phyloP scores from a whole-genome alignment of 306 rosid species.

The Lupinus albus region DNA sequence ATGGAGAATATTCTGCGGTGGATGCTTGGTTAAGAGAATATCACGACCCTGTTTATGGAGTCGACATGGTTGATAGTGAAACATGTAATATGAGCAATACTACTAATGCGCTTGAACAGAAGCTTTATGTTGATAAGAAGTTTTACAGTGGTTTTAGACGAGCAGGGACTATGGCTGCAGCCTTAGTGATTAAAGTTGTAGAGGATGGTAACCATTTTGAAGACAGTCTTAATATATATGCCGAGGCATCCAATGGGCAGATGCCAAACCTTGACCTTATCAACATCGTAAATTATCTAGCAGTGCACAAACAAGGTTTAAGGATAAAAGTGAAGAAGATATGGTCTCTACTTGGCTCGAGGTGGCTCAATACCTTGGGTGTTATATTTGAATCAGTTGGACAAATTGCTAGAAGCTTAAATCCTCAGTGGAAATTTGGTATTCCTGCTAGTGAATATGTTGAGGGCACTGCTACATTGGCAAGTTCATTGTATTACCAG shows the following conservation, averaged over 20 bases:
- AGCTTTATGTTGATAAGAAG: slow-evolving; percentile 42
- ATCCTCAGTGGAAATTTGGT: slow-evolving; percentile 86
- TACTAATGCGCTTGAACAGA: slow-evolving; percentile 48
- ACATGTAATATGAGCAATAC: slow-evolving; percentile 50
- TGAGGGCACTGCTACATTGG: slow-evolving; percentile 92
- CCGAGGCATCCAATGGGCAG: slow-evolving; percentile 95
- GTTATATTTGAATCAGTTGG: slow-evolving; percentile 70
- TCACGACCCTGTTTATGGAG: slow-evolving; percentile 63
- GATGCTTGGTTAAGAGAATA: slow-evolving; percentile 91
- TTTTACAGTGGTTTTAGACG: slow-evolving; percentile 69
- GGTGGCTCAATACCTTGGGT: slow-evolving; percentile 79
- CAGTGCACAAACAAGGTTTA: slow-evolving; percentile 86
- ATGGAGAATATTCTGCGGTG: slow-evolving; percentile 81
- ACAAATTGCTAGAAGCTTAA: slow-evolving; percentile 57
- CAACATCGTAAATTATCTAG: slow-evolving; percentile 82
- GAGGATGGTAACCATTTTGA: slow-evolving; percentile 61
- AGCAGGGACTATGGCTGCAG: slow-evolving; percentile 96
- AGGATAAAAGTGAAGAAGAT: slow-evolving; percentile 71
- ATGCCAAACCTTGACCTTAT: slow-evolving; percentile 97
- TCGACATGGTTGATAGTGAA: slow-evolving; percentile 47
- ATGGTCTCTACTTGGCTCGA: slow-evolving; percentile 62
- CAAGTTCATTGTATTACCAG: slow-evolving; percentile 92
- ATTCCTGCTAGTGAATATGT: slow-evolving; percentile 83
- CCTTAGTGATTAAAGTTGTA: slow-evolving; percentile 80
- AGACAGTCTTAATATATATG: slow-evolving; percentile 75